Evolutionary conservation across 305 asterid species (phyloP).

Genomic region (Salvia sclarea): DNA sequence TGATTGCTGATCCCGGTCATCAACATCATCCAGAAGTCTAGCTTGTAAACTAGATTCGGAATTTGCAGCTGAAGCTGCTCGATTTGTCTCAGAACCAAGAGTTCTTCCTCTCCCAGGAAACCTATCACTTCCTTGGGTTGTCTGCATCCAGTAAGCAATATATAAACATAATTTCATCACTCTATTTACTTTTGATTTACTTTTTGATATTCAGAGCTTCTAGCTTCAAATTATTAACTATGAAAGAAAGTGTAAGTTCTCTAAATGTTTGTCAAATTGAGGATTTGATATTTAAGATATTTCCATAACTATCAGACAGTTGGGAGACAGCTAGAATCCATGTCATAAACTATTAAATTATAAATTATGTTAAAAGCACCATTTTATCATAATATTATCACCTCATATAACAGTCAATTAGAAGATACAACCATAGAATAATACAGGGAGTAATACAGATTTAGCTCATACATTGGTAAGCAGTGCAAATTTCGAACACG

Average conservation of each 20-base stretch:
- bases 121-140: conserved; percentile 54
- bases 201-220: neutral
- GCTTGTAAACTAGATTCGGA: conserved; percentile 72
- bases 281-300: conserved; percentile 1
- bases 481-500: conserved; percentile 1
- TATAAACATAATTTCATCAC: conserved; percentile 2
- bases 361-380: neutral
- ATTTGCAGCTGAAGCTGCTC: conserved; percentile 46
- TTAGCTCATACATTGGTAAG: neutral
- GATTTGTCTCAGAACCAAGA: conserved; percentile 55
- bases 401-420: neutral
- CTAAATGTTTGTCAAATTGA: neutral
- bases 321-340: neutral
- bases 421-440: conserved; percentile 1
- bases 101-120: conserved; percentile 93
- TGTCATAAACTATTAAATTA: neutral
- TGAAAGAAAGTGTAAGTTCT: conserved; percentile 7
- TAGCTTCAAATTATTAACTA: conserved; percentile 5
- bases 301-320: conserved; percentile 10
- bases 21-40: conserved; percentile 71
- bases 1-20: conserved; percentile 42
- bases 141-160: conserved; percentile 41
- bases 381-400: neutral
- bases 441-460: neutral
- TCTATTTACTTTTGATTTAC: conserved; percentile 2